Evolutionary conservation across 139 green algal species (phyloP).

Genomic region (Coccomyxa sp.): DNA sequence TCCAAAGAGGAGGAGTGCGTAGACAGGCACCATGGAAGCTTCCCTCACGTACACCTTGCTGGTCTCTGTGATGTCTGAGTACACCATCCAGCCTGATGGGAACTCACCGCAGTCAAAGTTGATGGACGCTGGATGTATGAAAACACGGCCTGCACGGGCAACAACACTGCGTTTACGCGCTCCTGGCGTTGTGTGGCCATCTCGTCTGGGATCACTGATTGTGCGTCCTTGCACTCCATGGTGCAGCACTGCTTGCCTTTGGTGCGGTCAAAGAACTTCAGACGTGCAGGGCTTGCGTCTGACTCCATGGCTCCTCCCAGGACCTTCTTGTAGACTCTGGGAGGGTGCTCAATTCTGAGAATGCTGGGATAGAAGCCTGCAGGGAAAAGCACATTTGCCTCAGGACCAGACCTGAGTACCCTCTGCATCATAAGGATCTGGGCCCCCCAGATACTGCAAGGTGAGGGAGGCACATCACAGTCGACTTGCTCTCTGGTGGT

Average conservation of each 20-base stretch:
- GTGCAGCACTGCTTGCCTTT: slow-evolving; percentile 15
- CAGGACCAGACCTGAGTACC: too few relatives aligned
- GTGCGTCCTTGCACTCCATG: neutral
- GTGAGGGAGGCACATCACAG: too few relatives aligned
- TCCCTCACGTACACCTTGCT: slow-evolving; percentile 68
- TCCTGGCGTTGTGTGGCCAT: too few relatives aligned
- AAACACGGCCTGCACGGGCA: slow-evolving; percentile 80
- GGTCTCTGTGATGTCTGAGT: slow-evolving; percentile 78
- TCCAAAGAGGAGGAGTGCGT: slow-evolving; percentile 83
- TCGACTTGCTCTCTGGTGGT: neutral
- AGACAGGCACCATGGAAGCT: slow-evolving; percentile 72
- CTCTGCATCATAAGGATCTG: too few relatives aligned
- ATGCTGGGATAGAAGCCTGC: slow-evolving; percentile 92
- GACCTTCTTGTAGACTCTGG: slow-evolving; percentile 37
- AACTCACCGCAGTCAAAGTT: slow-evolving; percentile 68
- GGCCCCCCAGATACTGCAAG: too few relatives aligned
- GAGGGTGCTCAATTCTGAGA: slow-evolving; percentile 72
- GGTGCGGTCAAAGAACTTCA: slow-evolving; percentile 52
- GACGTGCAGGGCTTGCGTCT: slow-evolving; percentile 34
- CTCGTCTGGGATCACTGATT: neutral
- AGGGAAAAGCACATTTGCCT: slow-evolving; percentile 1
- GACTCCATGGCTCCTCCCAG: slow-evolving; percentile 50
- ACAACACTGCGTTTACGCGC: too few relatives aligned
- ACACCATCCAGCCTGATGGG: slow-evolving; percentile 78
- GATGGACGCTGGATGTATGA: slow-evolving; percentile 86